A percentile compares a stretch with the other conserved stretches of the same genome.
phyloP scores from a whole-genome alignment of 2,329 filamentous ascomycete species.

The Hymenoscyphus linearis region DNA sequence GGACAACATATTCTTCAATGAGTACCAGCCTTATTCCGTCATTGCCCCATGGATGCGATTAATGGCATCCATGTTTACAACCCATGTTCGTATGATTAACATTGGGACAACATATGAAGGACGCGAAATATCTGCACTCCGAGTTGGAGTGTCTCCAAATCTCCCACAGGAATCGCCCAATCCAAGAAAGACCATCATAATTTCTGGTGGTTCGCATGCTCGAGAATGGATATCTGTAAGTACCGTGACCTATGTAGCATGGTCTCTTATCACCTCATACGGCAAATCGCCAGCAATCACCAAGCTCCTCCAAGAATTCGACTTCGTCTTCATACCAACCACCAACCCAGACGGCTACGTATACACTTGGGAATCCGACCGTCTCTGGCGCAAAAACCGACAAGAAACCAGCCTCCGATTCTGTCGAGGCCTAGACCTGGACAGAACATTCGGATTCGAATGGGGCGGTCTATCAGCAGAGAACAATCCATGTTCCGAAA shows the following conservation, averaged over 20 bases:
- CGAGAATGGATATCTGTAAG: constrained; percentile 95
- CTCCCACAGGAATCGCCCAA: constrained; percentile 38
- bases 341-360: constrained; percentile 92
- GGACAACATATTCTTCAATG: constrained; percentile 82
- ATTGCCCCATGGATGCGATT: constrained; percentile 83
- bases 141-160: constrained; percentile 60
- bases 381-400: constrained; percentile 91
- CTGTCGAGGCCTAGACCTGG: constrained; percentile 84
- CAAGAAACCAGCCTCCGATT: constrained; percentile 77
- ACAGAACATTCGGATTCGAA: constrained; percentile 77
- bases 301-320: constrained; percentile 74
- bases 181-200: constrained; percentile 68
- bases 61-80: constrained; percentile 83
- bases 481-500: constrained; percentile 84
- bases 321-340: constrained; percentile 83
- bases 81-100: constrained; percentile 65
- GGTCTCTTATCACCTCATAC: constrained; percentile 79
- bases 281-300: constrained; percentile 68
- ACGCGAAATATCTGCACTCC: constrained; percentile 76
- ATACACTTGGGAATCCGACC: constrained; percentile 87
- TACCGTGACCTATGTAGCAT: constrained; percentile 86
- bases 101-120: constrained; percentile 87
- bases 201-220: constrained; percentile 85
- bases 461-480: constrained; percentile 67
- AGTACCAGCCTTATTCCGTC: constrained; percentile 85